Base-by-base conservation (phyloP, 106 monocot species). In the Acanthochlamys bracteata region DNA sequence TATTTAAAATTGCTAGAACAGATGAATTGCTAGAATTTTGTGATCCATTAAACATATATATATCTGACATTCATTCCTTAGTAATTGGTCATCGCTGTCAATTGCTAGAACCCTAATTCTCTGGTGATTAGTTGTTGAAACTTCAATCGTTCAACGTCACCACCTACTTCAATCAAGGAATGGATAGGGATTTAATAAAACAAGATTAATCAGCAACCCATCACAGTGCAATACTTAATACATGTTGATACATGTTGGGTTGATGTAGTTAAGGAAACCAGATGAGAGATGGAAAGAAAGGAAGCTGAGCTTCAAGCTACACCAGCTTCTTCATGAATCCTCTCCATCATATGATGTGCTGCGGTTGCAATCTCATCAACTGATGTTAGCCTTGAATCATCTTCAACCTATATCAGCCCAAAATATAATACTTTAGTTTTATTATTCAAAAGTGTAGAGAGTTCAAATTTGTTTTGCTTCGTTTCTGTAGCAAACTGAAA, bases 321-420 rank as follows among this genome's bases (percentile, higher is more conserved):
- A 0, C n/a, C 66, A 21, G 51, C 26, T 51, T 90, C 82, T 23
- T 76, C 75, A 16, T 78, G 69, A 41, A 85, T 75, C 41, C 39
- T 80, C 1, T 54, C 72, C 13, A 90, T 63, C 25, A 90, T 65
- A 22, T 73, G 70, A 67, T 90, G 42, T 17, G 83, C 90, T 12
- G 83, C 83, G 0, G 72, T 59, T 0, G 86, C 80, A 7, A 90
- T 90, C 16, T 86, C 90, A 8, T 86, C 86, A 25, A 76, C 83
- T 7, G 90, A 73, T 7, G 64, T 66, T 14, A 76, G 61, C 52
- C 68, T 61, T 69, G 83, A 86, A 40, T 86, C 80, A 19, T 90
- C 90, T 62, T 90, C 90, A n/a, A 90, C 78, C 90, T 90, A 64
- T 69, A 25, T 55, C 39, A 0, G 43, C 42, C 63, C 9, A 63